phyloP scores from a whole-genome alignment of 75 land plant species.

The Pinus taeda region DNA sequence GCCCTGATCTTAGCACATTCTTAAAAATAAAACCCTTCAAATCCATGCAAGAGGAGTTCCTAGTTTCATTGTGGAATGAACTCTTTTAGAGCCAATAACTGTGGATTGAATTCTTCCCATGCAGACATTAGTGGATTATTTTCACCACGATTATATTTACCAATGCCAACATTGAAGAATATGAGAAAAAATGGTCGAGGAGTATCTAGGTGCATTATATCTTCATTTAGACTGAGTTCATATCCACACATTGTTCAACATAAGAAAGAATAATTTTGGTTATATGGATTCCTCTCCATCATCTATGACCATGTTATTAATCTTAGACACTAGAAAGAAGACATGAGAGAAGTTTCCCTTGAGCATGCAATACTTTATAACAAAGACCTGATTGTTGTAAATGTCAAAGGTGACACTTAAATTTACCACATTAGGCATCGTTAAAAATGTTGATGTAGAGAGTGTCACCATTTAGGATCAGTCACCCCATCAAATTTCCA shows the following conservation, averaged over 20 bases:
- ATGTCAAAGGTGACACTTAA: too few species aligned
- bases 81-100: too few species aligned
- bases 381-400: not conserved
- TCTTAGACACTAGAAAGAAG: constrained; percentile 99
- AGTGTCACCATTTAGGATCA: constrained; percentile 16
- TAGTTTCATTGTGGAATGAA: too few species aligned
- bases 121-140: too few species aligned
- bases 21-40: too few species aligned
- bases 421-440: constrained; percentile 47
- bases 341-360: constrained; percentile 96
- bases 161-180: too few species aligned
- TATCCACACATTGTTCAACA: constrained; percentile 98
- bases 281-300: constrained; percentile 86
- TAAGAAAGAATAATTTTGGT: constrained; percentile 99
- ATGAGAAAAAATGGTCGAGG: not conserved
- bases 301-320: constrained; percentile 93
- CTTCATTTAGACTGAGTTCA: constrained; percentile 65
- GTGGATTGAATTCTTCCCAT: too few species aligned
- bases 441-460: constrained; percentile 86
- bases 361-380: constrained; percentile 81
- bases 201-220: constrained; percentile 35
- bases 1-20: too few species aligned
- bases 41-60: too few species aligned
- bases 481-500: too few species aligned
- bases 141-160: too few species aligned